These are phyloP conservation scores for Allium cepa DNA, from an alignment of 106 monocot species.

Conservation along the genomic window DNA sequence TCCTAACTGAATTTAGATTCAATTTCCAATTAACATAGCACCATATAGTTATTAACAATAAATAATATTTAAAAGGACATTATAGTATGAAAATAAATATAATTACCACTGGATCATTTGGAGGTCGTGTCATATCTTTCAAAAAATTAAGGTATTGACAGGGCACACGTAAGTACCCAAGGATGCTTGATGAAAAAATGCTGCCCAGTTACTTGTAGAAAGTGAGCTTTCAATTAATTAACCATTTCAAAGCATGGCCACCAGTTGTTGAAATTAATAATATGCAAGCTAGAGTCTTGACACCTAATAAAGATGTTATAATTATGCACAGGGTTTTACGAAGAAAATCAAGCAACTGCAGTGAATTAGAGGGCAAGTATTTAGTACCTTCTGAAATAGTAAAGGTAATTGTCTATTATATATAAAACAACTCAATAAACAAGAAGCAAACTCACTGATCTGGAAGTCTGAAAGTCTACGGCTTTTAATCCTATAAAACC, in stretches of 20 bases:
- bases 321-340: background rate
- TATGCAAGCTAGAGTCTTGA: slow-evolving; percentile 59
- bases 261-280: slow-evolving; percentile 53
- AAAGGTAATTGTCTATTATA: slow-evolving; percentile 43
- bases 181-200: slow-evolving; percentile 92
- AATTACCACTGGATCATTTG: slow-evolving; percentile 22
- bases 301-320: slow-evolving; percentile 31
- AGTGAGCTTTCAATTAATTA: slow-evolving; percentile 26
- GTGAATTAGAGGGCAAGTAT: background rate
- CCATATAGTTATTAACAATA: no score
- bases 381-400: slow-evolving; percentile 70
- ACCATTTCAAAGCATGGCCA: slow-evolving; percentile 24
- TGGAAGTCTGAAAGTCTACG: slow-evolving; percentile 50
- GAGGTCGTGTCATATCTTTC: slow-evolving; percentile 9
- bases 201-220: slow-evolving; percentile 73
- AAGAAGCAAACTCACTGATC: slow-evolving; percentile 39
- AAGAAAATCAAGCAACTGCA: background rate
- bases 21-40: no score
- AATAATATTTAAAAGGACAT: background rate
- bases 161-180: slow-evolving; percentile 51
- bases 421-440: slow-evolving; percentile 72
- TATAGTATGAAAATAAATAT: background rate
- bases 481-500: slow-evolving; percentile 43
- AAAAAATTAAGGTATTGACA: slow-evolving; percentile 26
- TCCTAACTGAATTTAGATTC: no score